Conservation (phyloP, 2,329 filamentous ascomycete genomes). For the Apiospora pterosperma region DNA sequence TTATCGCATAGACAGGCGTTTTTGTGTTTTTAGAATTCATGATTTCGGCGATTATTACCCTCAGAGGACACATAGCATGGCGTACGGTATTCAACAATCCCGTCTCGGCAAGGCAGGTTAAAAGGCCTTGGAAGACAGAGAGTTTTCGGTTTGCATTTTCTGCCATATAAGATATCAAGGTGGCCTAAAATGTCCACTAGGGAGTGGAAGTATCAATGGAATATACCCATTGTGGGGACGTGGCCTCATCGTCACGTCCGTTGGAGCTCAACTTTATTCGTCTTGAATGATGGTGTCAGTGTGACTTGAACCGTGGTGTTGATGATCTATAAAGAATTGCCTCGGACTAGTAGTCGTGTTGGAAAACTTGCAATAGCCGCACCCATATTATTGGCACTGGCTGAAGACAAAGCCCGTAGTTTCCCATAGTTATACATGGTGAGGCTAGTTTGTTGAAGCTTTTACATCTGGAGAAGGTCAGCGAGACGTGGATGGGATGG, state of each 20-base stretch:
- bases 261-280: neutral
- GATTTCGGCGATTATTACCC: constrained; percentile 23
- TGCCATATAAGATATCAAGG: constrained; percentile 2
- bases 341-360: neutral
- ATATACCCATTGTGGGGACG: neutral
- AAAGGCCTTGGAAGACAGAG: constrained; percentile 6
- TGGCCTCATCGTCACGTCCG: neutral
- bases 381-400: neutral
- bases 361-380: neutral
- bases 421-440: neutral
- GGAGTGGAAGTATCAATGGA: constrained; percentile 1
- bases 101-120: constrained; percentile 12
- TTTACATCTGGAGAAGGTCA: too few species aligned
- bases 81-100: constrained; percentile 36
- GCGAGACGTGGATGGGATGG: neutral
- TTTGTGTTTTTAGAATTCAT: constrained; percentile 30
- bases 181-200: neutral
- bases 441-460: too few species aligned
- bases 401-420: neutral
- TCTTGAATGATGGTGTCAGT: neutral
- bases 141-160: neutral
- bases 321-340: too few species aligned
- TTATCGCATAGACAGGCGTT: constrained; percentile 35
- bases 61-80: constrained; percentile 36
- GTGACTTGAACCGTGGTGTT: neutral